Base-by-base conservation (phyloP, 768 basidiomycete genomes). In the Amanita subjunquillea region DNA sequence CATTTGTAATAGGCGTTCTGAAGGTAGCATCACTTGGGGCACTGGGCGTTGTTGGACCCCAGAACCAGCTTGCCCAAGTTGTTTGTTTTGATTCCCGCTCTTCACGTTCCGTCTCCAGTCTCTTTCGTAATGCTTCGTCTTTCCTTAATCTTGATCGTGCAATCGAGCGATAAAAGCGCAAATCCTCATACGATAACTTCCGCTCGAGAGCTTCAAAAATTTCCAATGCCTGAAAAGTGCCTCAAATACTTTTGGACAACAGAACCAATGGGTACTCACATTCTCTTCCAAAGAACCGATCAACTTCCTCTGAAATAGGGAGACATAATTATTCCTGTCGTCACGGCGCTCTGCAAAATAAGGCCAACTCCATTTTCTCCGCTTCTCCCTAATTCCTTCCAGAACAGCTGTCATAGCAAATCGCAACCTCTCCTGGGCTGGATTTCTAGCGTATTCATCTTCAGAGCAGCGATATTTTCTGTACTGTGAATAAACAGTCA, bases 121-220 rank as follows among this genome's bases (percentile, higher is more conserved):
- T 66, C 60, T 82, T 83, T 58, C 78, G 77, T 34, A 85, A 69
- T 2, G 82, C 88, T 20, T 80, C 74, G 60, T 98, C 92, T 64
- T 97, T 92, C 59, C 85, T 82, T 13, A 95, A 73, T 57, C 82
- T 82, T 2, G 91, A 91, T 25, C 90, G 83, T 0, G 92, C 90
- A 55, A 98, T 91, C 3, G 93, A 97, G 30, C 96, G 83, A 69
- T 98, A 99, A 69, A 97, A 96, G 3, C 95, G 85, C 48, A 99
- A 84, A 61, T 98, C 96, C 65, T 95, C 91, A 59, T 97, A 98
- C 0, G 83, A 77, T 27, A 98, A 74, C 63, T 91, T 91, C 57
- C 65, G 72, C 65, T 99, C 96, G 51, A 98, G 69, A 0, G 67
- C 71, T 43, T 83, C 77, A 29, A 94, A 69, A 6, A 62, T 69